Percentiles rank a stretch among this genome's conserved stretches.
Evolutionary conservation across 208 protist species (phyloP).

Genomic region (Trypanosoma vivax): DNA sequence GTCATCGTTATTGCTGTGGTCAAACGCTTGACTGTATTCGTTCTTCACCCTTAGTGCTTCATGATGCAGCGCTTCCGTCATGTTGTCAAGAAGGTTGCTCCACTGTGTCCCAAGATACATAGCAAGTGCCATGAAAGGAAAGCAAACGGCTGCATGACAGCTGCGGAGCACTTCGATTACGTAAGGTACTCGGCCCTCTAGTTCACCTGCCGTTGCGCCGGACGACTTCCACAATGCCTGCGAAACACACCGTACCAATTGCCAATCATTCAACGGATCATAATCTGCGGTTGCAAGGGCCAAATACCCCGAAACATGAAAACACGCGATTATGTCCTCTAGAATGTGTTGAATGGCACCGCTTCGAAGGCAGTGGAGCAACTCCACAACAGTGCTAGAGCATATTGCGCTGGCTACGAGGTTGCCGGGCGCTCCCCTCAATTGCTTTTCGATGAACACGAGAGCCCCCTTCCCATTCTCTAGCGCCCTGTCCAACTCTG

Average conservation of each 20-base stretch:
- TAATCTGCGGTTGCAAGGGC: slow-evolving; percentile 41
- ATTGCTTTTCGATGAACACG: slow-evolving; percentile 9
- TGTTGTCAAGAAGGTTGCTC: slow-evolving; percentile 9
- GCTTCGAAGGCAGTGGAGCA: slow-evolving; percentile 11
- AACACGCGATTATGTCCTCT: slow-evolving; percentile 8
- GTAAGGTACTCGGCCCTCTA: slow-evolving; percentile 17
- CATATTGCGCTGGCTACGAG: slow-evolving; percentile 11
- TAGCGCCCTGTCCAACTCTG: slow-evolving; percentile 8
- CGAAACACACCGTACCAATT: slow-evolving; percentile 27
- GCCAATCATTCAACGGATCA: slow-evolving; percentile 27
- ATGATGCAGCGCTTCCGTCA: slow-evolving; percentile 17
- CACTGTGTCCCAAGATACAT: slow-evolving; percentile 21
- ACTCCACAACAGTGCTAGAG: slow-evolving; percentile 9
- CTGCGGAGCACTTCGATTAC: slow-evolving; percentile 12
- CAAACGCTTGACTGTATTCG: not conserved
- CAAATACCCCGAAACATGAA: slow-evolving; percentile 32
- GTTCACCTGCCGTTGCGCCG: slow-evolving; percentile 30
- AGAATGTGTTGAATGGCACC: slow-evolving; percentile 4
- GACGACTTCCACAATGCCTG: slow-evolving; percentile 30
- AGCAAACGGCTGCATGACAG: slow-evolving; percentile 5
- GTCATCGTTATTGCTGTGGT: not conserved
- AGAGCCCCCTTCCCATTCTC: not conserved
- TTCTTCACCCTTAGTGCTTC: slow-evolving; percentile 13
- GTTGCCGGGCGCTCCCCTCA: not conserved
- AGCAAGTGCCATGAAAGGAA: slow-evolving; percentile 12